Evolutionary conservation across 2,329 filamentous ascomycete genomes (phyloP).

Genomic region (Taxawa tesnikishii): DNA sequence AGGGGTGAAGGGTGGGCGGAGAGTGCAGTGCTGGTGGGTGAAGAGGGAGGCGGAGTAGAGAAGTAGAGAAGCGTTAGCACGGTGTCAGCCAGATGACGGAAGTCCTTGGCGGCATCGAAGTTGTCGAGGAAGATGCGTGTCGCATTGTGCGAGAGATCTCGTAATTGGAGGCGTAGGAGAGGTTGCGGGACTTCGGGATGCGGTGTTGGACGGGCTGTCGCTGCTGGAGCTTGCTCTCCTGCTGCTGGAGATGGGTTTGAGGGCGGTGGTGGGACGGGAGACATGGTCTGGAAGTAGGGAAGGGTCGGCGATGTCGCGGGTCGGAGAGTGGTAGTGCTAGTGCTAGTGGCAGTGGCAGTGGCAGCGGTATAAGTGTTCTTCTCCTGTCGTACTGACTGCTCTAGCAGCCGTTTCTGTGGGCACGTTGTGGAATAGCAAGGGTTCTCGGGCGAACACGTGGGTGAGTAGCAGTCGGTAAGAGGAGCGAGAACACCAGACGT

Average conservation of each 20-base stretch:
- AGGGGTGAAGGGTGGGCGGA: not conserved
- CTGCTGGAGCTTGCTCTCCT: not conserved
- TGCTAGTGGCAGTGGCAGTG: no score
- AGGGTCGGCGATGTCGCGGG: constrained; percentile 1
- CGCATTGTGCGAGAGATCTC: constrained; percentile 43
- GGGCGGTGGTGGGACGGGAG: constrained; percentile 7
- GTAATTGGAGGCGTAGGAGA: constrained; percentile 33
- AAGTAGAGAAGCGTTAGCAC: constrained; percentile 64
- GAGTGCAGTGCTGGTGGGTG: not conserved
- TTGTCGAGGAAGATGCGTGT: constrained; percentile 54
- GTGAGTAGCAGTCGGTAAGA: no score
- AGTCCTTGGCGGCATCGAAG: constrained; percentile 48
- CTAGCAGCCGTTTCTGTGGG: no score
- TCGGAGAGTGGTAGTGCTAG: no score
- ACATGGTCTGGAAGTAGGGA: constrained; percentile 11
- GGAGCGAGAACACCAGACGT: no score
- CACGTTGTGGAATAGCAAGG: no score
- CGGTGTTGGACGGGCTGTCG: constrained; percentile 12
- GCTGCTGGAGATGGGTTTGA: constrained; percentile 6
- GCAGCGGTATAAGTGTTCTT: no score
- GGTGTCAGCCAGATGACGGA: constrained; percentile 50
- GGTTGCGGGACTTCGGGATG: constrained; percentile 22
- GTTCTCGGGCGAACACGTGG: no score
- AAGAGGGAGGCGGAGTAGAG: constrained; percentile 11
- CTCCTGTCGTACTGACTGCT: no score